Percentiles rank a stretch among this genome's conserved stretches.
These are phyloP conservation scores for Auriscalpium microsporum DNA, from an alignment of 768 basidiomycete species.

Conservation along the genomic window DNA sequence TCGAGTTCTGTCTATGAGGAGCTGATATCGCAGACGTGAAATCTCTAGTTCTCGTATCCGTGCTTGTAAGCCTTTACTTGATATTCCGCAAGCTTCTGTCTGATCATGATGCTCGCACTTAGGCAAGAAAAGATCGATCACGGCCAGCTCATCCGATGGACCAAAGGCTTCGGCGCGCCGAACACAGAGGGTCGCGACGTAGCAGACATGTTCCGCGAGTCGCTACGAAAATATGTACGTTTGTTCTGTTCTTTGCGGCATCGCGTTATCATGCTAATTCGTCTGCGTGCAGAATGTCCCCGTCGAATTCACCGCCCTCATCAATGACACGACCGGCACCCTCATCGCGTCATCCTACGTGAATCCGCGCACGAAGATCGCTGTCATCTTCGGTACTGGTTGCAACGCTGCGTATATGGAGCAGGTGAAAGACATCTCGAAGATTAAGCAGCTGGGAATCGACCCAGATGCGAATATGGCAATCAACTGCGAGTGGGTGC, in stretches of 20 bases:
- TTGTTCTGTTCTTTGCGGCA: not conserved
- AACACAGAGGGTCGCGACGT: constrained; percentile 93
- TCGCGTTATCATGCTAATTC: not conserved
- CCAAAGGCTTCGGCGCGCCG: constrained; percentile 92
- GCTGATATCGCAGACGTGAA: constrained; percentile 10
- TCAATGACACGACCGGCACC: constrained; percentile 98
- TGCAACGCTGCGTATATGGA: constrained; percentile 99
- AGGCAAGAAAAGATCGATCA: constrained; percentile 95
- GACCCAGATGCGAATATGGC: constrained; percentile 66
- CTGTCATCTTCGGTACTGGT: constrained; percentile 95
- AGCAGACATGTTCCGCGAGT: constrained; percentile 84
- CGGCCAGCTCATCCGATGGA: constrained; percentile 93
- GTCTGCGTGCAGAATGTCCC: constrained; percentile 57
- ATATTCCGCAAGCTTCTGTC: not conserved
- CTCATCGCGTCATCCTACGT: constrained; percentile 97
- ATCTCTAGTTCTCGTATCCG: constrained; percentile 81
- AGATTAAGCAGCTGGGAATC: constrained; percentile 71
- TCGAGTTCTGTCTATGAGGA: not conserved
- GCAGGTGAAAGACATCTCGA: constrained; percentile 73
- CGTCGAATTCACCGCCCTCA: constrained; percentile 74
- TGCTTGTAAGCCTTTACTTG: constrained; percentile 56
- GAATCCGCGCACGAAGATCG: constrained; percentile 83
- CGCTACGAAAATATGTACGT: constrained; percentile 69
- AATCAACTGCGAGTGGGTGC: constrained; percentile 96
- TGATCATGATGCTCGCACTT: constrained; percentile 6